Evolutionary conservation across 306 rosid genomes (phyloP).

Genomic region (Clitoria ternatea): DNA sequence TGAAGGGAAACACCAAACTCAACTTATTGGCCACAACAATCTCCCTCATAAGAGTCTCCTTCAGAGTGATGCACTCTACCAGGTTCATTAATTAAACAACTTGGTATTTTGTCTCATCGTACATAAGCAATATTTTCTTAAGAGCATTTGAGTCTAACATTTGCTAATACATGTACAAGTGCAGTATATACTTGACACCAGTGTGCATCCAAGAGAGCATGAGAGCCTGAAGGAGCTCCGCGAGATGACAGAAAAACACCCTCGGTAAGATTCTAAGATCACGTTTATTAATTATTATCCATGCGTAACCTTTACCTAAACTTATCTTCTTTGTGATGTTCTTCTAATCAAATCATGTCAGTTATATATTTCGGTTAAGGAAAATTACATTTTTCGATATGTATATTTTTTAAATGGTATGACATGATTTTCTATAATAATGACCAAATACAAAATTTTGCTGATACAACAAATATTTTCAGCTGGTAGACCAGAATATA

Average conservation of each 20-base stretch:
- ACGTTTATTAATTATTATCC: background rate
- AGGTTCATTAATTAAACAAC: slow-evolving; percentile 30
- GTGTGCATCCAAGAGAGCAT: slow-evolving; percentile 89
- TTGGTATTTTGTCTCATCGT: background rate
- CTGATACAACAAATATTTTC: too few species aligned
- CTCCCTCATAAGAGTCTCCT: slow-evolving; percentile 86
- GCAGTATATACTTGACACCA: slow-evolving; percentile 79
- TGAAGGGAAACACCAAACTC: background rate
- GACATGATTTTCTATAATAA: too few species aligned
- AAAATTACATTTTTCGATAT: too few species aligned
- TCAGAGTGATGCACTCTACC: slow-evolving; percentile 89
- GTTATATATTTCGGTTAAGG: too few species aligned
- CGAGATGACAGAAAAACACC: slow-evolving; percentile 79
- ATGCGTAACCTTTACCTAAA: too few species aligned
- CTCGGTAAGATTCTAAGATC: slow-evolving; percentile 42
- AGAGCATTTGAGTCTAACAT: background rate
- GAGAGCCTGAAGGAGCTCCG: slow-evolving; percentile 84
- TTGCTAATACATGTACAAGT: background rate
- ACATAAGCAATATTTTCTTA: background rate
- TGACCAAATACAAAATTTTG: too few species aligned
- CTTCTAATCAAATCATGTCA: too few species aligned
- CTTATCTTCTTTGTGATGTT: too few species aligned
- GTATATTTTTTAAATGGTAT: too few species aligned
- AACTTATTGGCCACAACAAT: slow-evolving; percentile 41
- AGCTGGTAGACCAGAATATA: too few species aligned